Evolutionary conservation across 257 asterid genomes (phyloP).

Genomic region (Plantago elongata): DNA sequence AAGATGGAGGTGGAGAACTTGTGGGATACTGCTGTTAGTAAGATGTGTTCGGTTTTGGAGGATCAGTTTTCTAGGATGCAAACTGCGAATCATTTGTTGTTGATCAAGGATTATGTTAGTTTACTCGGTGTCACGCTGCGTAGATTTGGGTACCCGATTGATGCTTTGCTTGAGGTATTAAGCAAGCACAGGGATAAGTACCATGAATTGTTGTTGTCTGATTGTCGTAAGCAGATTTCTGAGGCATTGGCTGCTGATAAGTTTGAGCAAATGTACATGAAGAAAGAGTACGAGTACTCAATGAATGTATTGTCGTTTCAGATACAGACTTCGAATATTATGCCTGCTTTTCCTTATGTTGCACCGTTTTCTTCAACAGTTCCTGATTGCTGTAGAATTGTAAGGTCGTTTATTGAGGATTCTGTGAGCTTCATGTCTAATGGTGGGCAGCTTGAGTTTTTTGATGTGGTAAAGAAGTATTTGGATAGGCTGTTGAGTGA

Average conservation of each 20-base stretch:
- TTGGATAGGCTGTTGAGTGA: constrained; percentile 82
- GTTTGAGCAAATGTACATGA: constrained; percentile 97
- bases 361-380: constrained; percentile 93
- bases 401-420: constrained; percentile 88
- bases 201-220: constrained; percentile 83
- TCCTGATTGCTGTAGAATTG: constrained; percentile 96
- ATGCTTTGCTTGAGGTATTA: constrained; percentile 86
- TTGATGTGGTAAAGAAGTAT: constrained; percentile 85
- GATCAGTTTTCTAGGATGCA: constrained; percentile 99
- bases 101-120: constrained; percentile 94
- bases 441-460: constrained; percentile 91
- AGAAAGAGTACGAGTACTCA: constrained; percentile 88
- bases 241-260: constrained; percentile 90
- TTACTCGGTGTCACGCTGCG: constrained; percentile 91
- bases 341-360: constrained; percentile 94
- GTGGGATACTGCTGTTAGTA: constrained; percentile 97
- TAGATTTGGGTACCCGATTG: constrained; percentile 82
- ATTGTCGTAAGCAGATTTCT: constrained; percentile 81
- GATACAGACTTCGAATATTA: constrained; percentile 81
- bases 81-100: constrained; percentile 90
- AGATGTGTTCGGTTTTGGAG: constrained; percentile 94
- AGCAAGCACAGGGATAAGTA: constrained; percentile 94
- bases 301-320: constrained; percentile 95
- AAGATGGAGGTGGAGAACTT: constrained; percentile 87
- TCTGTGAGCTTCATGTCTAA: constrained; percentile 92